Evolutionary conservation across 1,139 yeast genomes (phyloP), one percentile per base, ranked within the genome.

Genomic region (Taphrina flavorubra): DNA sequence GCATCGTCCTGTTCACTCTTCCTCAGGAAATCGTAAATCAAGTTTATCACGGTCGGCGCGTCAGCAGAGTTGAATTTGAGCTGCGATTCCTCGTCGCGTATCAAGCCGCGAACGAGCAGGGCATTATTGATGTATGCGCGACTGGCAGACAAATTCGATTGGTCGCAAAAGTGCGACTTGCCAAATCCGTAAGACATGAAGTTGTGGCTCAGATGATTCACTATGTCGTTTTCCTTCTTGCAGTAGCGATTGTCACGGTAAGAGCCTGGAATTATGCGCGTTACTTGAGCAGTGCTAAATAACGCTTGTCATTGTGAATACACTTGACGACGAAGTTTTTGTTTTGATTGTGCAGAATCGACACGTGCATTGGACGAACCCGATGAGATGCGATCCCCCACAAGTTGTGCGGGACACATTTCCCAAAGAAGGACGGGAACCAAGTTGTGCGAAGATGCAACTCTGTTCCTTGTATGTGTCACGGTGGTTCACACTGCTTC

Each of bases 21-120:
- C 40, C 59, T 31, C 53, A 63, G 56, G 36, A 63, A 55, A 36
- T 63, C 61, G 34, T 63, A 63, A 14, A 63, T 40, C 34, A 63
- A 46, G 36, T 63, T 63, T 39, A 63, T 63, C 18, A 63, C 67
- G 40, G 55, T 16, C 3, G 67, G 67, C 67, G 67, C 67, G 31
- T 63, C 67, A 2, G 67, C 67, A 13, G 67, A 63, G n/a, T 63
- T 63, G 61, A 63, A 63, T 36, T 63, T 63, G 39, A 63, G 56
- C 25, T 42, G 46, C 13, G 67, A 46, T 8, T 31, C 58, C 14
- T 46, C 34, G 16, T 63, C 67, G 25, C 25, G 55, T 18, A 46
- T 34, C 25, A 63, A 25, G 25, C 67, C 67, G 2, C 61, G 53
- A 10, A 37, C 61, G 56, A 53, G 59, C 53, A 63, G 39, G 36